Base-by-base conservation (phyloP, 2,329 filamentous ascomycete genomes). In the Clonostachys solani region DNA sequence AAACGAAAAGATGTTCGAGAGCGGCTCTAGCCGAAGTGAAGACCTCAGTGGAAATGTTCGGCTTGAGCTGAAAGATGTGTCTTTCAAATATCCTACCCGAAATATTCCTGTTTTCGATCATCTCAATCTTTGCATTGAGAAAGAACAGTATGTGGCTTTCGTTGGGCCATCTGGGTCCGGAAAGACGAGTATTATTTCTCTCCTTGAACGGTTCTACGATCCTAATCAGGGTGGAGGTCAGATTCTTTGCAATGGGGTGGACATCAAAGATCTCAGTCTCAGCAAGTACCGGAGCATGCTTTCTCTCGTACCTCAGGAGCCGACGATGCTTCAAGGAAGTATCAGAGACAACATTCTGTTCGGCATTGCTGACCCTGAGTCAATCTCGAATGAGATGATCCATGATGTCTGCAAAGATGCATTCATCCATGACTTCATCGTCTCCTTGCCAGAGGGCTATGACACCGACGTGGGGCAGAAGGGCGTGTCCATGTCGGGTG, bases 131-230 rank as follows among this genome's bases (percentile, higher is more conserved):
- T 29, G 23, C 23, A 29, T 29, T 10, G 8, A 29, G 23, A 29
- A 29, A 5, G 72, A 71, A 12, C 65, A 71, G 42, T 75, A 71
- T 43, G 67, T 65, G 3, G 94, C 92, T 0, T 79, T 97, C 3
- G 94, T 97, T 9, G 94, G 94, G n/a, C 87, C 92, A 0, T 94
- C 87, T 42, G 92, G 94, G 3, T 96, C 92, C 60, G 94, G 94
- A 48, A 97, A 99, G 73, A 90, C 84, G 43, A 99, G 92, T 0
- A 95, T 92, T 0, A 95, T 97, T 61, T 87, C 90, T 5, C 77
- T 97, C 5, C 74, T 97, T 33, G 92, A 97, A 64, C 87, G 94
- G 33, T 97, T 97, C 72, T 97, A 97, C 62, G 91, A 97, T 56
- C 89, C 92, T 0, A 76, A 94, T 29, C 23, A 29, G 23, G 23